Percentiles rank a stretch among this genome's conserved stretches.
Conservation (phyloP, 257 asterid genomes). For the Primulina huaijiensis region DNA sequence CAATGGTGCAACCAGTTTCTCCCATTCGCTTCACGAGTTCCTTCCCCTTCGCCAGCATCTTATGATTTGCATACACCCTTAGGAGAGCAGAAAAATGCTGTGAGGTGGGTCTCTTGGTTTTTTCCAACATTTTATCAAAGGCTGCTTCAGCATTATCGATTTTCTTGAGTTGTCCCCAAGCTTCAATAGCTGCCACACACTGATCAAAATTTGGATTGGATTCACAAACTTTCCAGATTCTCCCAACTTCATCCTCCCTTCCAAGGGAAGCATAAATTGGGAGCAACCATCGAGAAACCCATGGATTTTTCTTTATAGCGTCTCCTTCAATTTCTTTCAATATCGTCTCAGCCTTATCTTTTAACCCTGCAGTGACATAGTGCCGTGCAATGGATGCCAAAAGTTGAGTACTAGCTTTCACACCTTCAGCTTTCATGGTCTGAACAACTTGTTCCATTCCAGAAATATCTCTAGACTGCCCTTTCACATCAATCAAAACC, state of each 20-base stretch:
- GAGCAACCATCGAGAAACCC: constrained; percentile 43
- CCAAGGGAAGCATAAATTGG: constrained; percentile 73
- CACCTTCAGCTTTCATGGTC: constrained; percentile 60
- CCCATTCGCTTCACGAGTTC: constrained; percentile 72
- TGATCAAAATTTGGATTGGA: constrained; percentile 40
- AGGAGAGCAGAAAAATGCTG: constrained; percentile 44
- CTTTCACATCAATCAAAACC: constrained; percentile 54
- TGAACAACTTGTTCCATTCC: constrained; percentile 74
- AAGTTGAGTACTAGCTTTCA: constrained; percentile 35
- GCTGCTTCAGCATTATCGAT: constrained; percentile 69
- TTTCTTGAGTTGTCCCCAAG: constrained; percentile 64
- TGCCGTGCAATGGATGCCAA: constrained; percentile 39
- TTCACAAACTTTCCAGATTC: constrained; percentile 68
- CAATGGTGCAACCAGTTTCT: constrained; percentile 41
- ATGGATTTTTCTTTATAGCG: constrained; percentile 39
- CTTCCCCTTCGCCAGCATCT: constrained; percentile 62
- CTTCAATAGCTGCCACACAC: constrained; percentile 52
- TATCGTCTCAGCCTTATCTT: constrained; percentile 61
- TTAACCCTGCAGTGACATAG: constrained; percentile 46
- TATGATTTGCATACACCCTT: constrained; percentile 53
- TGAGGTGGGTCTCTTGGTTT: constrained; percentile 35
- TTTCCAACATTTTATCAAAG: constrained; percentile 41
- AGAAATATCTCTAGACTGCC: constrained; percentile 49
- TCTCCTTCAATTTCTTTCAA: constrained; percentile 67
- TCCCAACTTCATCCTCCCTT: constrained; percentile 52